Percentiles rank a stretch among this genome's conserved stretches.
Conservation (phyloP, 140 eudicot genomes). For the Anethum foeniculum region DNA sequence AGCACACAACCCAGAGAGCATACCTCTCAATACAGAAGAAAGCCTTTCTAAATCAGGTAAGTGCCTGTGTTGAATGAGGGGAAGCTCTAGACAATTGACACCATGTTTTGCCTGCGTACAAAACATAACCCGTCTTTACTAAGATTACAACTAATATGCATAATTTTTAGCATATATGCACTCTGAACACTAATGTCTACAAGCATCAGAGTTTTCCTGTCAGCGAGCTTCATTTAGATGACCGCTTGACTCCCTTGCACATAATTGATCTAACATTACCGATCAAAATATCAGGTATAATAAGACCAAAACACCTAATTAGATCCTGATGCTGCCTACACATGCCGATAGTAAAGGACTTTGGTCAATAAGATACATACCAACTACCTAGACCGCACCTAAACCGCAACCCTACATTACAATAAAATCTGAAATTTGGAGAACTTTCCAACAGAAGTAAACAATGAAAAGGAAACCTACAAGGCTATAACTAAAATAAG, state of each 20-base stretch:
- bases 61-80: conserved; percentile 65
- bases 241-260: not conserved
- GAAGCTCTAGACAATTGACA: conserved; percentile 72
- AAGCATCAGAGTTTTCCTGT: not conserved
- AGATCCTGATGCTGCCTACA: not conserved
- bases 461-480: not conserved
- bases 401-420: not conserved
- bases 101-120: conserved; percentile 58
- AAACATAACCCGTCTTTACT: conserved; percentile 9
- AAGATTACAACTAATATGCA: not conserved
- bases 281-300: not conserved
- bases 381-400: not conserved
- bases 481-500: not conserved
- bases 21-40: conserved; percentile 48
- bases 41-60: conserved; percentile 69
- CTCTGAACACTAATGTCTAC: not conserved
- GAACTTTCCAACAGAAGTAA: not conserved
- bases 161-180: not conserved
- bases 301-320: not conserved
- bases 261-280: not conserved
- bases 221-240: not conserved
- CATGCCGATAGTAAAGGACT: not conserved
- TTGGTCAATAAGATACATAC: not conserved
- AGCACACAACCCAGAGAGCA: conserved; percentile 11
- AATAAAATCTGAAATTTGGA: not conserved